Base-by-base conservation (phyloP, 208 protist genomes). In the Phytomonas sp. region DNA sequence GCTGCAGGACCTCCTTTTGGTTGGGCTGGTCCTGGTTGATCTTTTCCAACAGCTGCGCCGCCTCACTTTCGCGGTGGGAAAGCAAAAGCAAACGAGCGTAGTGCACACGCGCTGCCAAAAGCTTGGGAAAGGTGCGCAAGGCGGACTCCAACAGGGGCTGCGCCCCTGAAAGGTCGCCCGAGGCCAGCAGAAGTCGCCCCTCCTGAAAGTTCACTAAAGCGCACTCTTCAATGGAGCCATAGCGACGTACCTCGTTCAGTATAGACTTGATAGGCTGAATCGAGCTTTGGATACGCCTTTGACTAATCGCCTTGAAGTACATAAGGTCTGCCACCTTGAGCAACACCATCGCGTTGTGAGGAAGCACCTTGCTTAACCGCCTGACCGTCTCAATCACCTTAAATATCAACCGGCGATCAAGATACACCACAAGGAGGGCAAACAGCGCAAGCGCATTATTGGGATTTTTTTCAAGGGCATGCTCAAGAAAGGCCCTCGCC, bases 381-480 rank as follows among this genome's bases (percentile, higher is more conserved):
- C 69, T 49, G 23, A 92, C 84, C 3, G 80, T 79, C 29, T 82
- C 84, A 36, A 84, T 66, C 14, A 91, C 81, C 60, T 86, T 76
- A 7, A 56, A 37, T 45, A 94, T 74, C 76, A 81, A 74, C 59
- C 88, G 87, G 30, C 79, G 75, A 37, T 92, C 79, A 23, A 95
- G 68, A 70, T 89, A 88, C 11, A 95, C 75, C 2, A 91, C 84
- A 30, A 94, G 76, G 29, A 92, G 73, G 23, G 75, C 82, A 4
- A 95, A 71, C 64, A 91, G 74, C 32, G 91, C 91, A 49, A 93
- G 79, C 71, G 88, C 86, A 73, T 95, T 80, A 36, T 93, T 80
- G 26, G 80, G 67, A 70, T 93, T 75, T 32, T 88, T 74, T 69
- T 83, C 74, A 37, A 86, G 52, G 6, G 86, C 88, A 2, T 84